phyloP scores from a whole-genome alignment of 2,329 filamentous ascomycete species.

The Esteya vermicola region DNA sequence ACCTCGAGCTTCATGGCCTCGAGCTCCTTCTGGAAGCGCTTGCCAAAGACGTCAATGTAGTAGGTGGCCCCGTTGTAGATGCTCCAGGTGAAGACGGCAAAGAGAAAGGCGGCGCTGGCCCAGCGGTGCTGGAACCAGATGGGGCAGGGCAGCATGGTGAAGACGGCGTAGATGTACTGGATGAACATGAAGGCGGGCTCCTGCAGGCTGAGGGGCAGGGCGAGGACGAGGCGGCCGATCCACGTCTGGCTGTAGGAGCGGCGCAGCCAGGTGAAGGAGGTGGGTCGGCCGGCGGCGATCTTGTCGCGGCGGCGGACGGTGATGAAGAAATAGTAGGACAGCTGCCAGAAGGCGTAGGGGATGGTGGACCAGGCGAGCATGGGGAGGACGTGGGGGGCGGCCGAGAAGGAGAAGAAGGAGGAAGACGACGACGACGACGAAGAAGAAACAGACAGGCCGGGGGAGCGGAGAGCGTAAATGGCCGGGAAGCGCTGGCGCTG shows the following conservation, averaged over 20 bases:
- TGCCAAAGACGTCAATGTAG: slow-evolving; percentile 97
- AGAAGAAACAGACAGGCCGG: no score
- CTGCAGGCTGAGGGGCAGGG: slow-evolving; percentile 61
- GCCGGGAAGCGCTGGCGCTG: slow-evolving; percentile 68
- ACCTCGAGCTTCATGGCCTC: slow-evolving; percentile 83
- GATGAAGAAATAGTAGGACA: slow-evolving; percentile 87
- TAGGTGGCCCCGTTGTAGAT: slow-evolving; percentile 95
- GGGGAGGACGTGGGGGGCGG: slow-evolving; percentile 60
- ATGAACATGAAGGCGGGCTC: slow-evolving; percentile 92
- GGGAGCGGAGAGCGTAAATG: slow-evolving; percentile 64
- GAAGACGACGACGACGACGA: no score
- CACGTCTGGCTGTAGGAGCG: slow-evolving; percentile 79
- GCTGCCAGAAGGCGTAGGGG: slow-evolving; percentile 86
- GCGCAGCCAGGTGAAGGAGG: slow-evolving; percentile 94
- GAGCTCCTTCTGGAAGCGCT: slow-evolving; percentile 89
- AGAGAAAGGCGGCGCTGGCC: slow-evolving; percentile 64
- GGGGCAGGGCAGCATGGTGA: slow-evolving; percentile 90
- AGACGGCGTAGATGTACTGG: slow-evolving; percentile 77
- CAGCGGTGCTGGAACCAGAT: slow-evolving; percentile 86
- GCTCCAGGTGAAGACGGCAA: slow-evolving; percentile 80
- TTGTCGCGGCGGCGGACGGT: slow-evolving; percentile 88
- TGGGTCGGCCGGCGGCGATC: slow-evolving; percentile 88
- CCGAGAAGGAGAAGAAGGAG: no score
- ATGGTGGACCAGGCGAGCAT: slow-evolving; percentile 94
- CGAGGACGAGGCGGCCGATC: slow-evolving; percentile 75